phyloP scores from a whole-genome alignment of 2,329 filamentous ascomycete species.

The Arthroderma sp. region DNA sequence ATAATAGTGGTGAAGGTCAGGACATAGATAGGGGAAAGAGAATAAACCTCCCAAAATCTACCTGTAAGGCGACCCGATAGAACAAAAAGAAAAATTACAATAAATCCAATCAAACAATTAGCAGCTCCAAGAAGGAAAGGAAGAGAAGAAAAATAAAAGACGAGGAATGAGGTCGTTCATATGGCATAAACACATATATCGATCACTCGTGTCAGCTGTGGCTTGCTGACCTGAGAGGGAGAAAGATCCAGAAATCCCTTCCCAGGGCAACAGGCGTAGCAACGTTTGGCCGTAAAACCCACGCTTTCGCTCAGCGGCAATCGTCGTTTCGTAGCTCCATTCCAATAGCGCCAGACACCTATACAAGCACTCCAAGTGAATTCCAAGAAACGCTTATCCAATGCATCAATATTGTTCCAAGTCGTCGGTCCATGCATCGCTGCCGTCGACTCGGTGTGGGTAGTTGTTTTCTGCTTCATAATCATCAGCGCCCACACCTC shows the following conservation, averaged over 20 bases:
- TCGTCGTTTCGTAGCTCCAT: neutral
- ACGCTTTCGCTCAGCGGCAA: neutral
- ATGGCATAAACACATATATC: neutral
- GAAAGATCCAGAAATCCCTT: neutral
- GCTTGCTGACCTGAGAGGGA: neutral
- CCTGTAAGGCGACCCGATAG: neutral
- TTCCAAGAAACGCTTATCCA: neutral
- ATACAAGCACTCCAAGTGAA: neutral
- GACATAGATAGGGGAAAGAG: neutral
- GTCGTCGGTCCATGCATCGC: constrained; percentile 46
- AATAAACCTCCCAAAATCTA: neutral
- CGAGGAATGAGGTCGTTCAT: neutral
- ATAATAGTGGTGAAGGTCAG: neutral
- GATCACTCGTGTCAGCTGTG: neutral
- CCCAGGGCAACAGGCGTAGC: neutral
- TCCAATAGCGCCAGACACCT: neutral
- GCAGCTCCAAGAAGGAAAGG: neutral
- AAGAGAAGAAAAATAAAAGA: neutral
- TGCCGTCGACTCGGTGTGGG: constrained; percentile 37
- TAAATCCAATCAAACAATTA: neutral
- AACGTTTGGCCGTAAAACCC: neutral
- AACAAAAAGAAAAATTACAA: constrained; percentile 2
- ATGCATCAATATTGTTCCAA: constrained; percentile 30
- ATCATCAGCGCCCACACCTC: constrained; percentile 35
- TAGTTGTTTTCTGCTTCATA: constrained; percentile 32